Evolutionary conservation across 805 yeast genomes (phyloP).

Genomic region (Ogataea saltuana): DNA sequence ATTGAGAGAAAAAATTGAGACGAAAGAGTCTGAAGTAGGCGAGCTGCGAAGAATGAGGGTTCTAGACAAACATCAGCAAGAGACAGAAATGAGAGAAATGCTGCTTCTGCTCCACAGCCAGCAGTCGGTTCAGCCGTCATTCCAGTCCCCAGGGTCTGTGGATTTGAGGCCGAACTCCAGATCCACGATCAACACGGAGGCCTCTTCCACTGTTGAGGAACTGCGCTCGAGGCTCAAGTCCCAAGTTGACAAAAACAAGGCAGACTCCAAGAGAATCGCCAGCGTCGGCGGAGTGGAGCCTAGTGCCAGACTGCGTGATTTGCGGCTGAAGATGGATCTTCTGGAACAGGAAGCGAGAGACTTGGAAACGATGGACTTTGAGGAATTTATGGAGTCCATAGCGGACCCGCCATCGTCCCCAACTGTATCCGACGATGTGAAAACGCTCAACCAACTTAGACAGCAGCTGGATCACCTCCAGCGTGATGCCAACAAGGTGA

Average conservation of each 20-base stretch:
- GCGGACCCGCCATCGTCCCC: constrained; percentile 12
- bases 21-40: constrained; percentile 59
- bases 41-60: constrained; percentile 61
- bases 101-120: constrained; percentile 60
- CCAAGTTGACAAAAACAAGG: constrained; percentile 48
- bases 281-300: constrained; percentile 64
- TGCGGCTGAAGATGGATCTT: constrained; percentile 82
- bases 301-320: constrained; percentile 66
- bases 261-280: constrained; percentile 43
- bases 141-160: constrained; percentile 24
- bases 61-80: constrained; percentile 72
- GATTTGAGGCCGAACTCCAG: constrained; percentile 7
- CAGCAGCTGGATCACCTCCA: constrained; percentile 62
- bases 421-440: constrained; percentile 51
- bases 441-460: constrained; percentile 55
- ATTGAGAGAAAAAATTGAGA: constrained; percentile 62
- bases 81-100: constrained; percentile 74
- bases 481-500: constrained; percentile 72
- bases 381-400: constrained; percentile 39
- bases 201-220: constrained; percentile 25
- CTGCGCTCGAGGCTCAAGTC: constrained; percentile 44
- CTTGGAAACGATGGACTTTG: constrained; percentile 82
- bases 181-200: constrained; percentile 16
- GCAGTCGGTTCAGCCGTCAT: constrained; percentile 24
- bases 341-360: constrained; percentile 83